Percentiles rank a stretch among this genome's conserved stretches.
These are phyloP conservation scores for Fusarium irregulare DNA, from an alignment of 2,329 filamentous ascomycete species.

Conservation along the genomic window DNA sequence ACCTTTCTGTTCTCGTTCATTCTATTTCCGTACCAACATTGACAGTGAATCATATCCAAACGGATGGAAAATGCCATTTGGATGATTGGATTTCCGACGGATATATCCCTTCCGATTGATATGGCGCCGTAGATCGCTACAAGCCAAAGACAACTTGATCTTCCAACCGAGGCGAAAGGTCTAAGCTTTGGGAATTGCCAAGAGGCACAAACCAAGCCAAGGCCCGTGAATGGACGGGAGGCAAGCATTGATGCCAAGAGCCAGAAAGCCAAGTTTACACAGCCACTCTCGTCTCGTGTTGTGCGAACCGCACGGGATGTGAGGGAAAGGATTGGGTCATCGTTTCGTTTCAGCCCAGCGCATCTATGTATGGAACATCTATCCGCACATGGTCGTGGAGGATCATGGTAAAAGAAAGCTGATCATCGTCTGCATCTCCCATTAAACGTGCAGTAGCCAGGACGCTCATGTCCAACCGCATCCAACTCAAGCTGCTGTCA, in stretches of 20 bases:
- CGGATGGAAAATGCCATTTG: constrained; percentile 12
- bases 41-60: constrained; percentile 26
- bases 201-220: constrained; percentile 14
- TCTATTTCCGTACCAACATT: constrained; percentile 18
- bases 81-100: constrained; percentile 14
- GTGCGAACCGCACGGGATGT: constrained; percentile 30
- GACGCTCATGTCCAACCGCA: constrained; percentile 17
- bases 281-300: constrained; percentile 40
- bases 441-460: constrained; percentile 39
- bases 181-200: constrained; percentile 30
- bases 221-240: constrained; percentile 13
- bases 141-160: constrained; percentile 16
- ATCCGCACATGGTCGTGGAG: not conserved
- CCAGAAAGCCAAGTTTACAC: constrained; percentile 33
- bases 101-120: constrained; percentile 13
- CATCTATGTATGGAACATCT: constrained; percentile 1
- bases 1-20: constrained; percentile 12
- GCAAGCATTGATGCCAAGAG: constrained; percentile 10
- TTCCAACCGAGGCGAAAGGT: constrained; percentile 17
- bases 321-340: constrained; percentile 14
- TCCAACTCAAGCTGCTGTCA: constrained; percentile 18
- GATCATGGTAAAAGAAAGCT: not conserved
- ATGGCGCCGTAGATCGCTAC: constrained; percentile 23
- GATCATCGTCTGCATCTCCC: constrained; percentile 9
- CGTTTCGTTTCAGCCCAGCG: constrained; percentile 26